Conservation (phyloP, 2,329 filamentous ascomycete species). For the Colletotrichum karsti region DNA sequence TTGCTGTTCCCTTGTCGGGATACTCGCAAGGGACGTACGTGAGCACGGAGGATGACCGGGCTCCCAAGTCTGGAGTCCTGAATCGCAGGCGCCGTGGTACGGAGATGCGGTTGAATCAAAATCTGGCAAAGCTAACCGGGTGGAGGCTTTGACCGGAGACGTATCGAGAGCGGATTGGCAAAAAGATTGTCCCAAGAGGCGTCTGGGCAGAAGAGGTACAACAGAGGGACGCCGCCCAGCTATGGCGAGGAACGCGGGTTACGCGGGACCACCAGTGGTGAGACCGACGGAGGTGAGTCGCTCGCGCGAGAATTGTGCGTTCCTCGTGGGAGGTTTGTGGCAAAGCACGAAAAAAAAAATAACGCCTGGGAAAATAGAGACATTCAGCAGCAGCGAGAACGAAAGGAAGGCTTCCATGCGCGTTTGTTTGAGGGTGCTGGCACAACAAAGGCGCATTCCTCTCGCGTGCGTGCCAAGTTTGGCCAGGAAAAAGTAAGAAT, state of each 20-base stretch:
- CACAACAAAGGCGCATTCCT: slow-evolving; percentile 12
- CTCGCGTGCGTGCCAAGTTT: slow-evolving; percentile 8
- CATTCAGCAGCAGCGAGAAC: background rate
- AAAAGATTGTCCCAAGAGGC: background rate
- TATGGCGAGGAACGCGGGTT: slow-evolving; percentile 19
- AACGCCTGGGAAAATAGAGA: background rate
- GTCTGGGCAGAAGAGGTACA: background rate
- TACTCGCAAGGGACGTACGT: background rate
- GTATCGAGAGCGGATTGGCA: background rate
- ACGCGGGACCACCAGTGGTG: slow-evolving; percentile 6
- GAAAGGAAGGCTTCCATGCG: background rate
- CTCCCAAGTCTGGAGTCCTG: background rate
- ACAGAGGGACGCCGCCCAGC: slow-evolving; percentile 5
- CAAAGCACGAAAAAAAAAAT: background rate
- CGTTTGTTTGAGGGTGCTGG: background rate
- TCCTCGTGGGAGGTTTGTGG: slow-evolving; percentile 21
- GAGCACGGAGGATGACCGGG: no score
- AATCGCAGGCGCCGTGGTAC: slow-evolving; percentile 10
- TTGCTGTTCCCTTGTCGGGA: background rate
- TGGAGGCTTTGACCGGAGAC: background rate
- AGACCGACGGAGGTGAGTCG: slow-evolving; percentile 4
- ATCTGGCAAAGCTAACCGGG: background rate
- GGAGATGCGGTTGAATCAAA: slow-evolving; percentile 15
- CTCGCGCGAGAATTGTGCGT: slow-evolving; percentile 22
- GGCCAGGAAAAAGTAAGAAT: slow-evolving; percentile 2